Conservation (phyloP, 805 yeast genomes). For the Nakazawaea wyomingensis region DNA sequence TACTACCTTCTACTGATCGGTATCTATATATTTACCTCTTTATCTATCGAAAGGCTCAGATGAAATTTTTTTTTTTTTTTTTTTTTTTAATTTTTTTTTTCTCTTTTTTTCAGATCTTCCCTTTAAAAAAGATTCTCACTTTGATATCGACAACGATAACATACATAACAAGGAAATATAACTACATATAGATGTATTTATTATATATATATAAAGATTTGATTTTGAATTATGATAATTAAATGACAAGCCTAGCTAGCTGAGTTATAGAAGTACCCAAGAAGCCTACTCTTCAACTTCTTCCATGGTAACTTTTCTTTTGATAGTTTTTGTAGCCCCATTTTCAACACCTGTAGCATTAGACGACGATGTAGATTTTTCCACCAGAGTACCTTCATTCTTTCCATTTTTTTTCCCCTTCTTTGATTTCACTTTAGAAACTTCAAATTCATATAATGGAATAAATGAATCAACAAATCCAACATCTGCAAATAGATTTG, state of each 20-base stretch:
- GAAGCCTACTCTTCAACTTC: conserved; percentile 22
- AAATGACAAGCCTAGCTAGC: too few relatives aligned
- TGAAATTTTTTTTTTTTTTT: not conserved
- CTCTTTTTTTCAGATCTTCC: too few relatives aligned
- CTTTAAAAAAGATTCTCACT: too few relatives aligned
- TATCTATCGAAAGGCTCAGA: not conserved
- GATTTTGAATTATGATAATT: too few relatives aligned
- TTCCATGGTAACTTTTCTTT: conserved; percentile 25
- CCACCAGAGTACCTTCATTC: not conserved
- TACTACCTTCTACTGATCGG: too few relatives aligned
- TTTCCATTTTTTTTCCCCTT: conserved; percentile 15
- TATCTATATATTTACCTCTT: not conserved
- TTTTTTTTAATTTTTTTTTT: not conserved
- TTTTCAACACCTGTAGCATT: not conserved
- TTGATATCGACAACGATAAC: not conserved
- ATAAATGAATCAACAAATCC: conserved; percentile 88
- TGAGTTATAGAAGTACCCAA: too few relatives aligned
- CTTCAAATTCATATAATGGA: conserved; percentile 82
- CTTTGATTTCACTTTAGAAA: conserved; percentile 25
- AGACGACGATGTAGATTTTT: not conserved
- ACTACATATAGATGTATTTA: not conserved
- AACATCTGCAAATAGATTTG: conserved; percentile 92
- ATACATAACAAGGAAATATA: not conserved
- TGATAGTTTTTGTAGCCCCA: conserved; percentile 9
- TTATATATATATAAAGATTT: too few relatives aligned